These are phyloP conservation scores for Arachnomyces sp. DNA, from an alignment of 2,329 filamentous ascomycete species.

Conservation along the genomic window DNA sequence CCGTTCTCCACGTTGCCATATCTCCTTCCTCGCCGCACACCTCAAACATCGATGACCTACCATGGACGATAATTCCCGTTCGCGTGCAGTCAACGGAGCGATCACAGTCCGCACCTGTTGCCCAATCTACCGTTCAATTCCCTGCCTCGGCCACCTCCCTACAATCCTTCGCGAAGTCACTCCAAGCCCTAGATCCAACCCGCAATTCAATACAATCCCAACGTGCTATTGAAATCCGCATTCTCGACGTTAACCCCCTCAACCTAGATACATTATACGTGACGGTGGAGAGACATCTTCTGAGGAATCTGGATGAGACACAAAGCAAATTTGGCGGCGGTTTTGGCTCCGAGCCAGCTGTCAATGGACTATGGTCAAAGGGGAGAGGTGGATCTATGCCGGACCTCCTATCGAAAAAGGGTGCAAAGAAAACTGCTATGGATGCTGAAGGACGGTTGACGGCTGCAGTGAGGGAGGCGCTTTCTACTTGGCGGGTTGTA, in stretches of 20 bases:
- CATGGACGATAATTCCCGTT: constrained; percentile 82
- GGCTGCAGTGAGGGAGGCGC: constrained; percentile 61
- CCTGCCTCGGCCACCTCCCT: constrained; percentile 62
- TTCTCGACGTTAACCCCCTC: constrained; percentile 72
- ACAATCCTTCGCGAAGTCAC: constrained; percentile 66
- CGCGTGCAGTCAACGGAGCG: constrained; percentile 39
- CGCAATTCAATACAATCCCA: constrained; percentile 65
- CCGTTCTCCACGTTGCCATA: constrained; percentile 38
- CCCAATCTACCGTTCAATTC: constrained; percentile 72
- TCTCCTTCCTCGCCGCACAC: constrained; percentile 37
- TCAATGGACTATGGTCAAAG: constrained; percentile 34
- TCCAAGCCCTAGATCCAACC: constrained; percentile 66
- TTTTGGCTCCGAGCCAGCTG: constrained; percentile 32
- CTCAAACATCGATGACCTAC: constrained; percentile 47
- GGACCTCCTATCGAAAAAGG: constrained; percentile 21
- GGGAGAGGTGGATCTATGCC: constrained; percentile 18
- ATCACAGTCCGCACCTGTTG: constrained; percentile 49
- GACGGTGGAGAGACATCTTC: constrained; percentile 69
- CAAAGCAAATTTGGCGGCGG: constrained; percentile 72
- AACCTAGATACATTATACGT: constrained; percentile 80
- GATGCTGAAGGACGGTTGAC: constrained; percentile 52
- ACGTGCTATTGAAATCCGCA: constrained; percentile 71
- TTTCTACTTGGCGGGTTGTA: constrained; percentile 65
- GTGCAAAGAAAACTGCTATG: constrained; percentile 25
- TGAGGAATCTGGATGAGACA: constrained; percentile 71